phyloP scores from a whole-genome alignment of 2,329 filamentous ascomycete species.

The Aspergillus tubingensis region DNA sequence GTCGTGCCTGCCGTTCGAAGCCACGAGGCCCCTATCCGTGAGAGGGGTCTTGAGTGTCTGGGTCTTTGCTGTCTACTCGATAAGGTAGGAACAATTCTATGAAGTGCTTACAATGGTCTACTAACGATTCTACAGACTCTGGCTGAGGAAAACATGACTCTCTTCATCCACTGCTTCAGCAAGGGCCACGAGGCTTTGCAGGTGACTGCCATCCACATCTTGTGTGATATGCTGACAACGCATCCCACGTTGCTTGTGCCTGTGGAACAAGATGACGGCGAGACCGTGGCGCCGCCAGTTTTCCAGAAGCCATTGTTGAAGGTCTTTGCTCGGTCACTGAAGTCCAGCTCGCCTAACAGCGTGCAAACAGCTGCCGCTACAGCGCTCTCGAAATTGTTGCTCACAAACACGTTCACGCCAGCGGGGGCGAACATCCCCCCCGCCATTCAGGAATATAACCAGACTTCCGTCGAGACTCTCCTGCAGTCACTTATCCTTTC shows the following conservation, averaged over 20 bases:
- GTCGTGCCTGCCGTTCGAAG: slow-evolving; percentile 93
- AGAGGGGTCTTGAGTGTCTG: slow-evolving; percentile 84
- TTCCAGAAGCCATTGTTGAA: slow-evolving; percentile 71
- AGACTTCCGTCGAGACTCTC: slow-evolving; percentile 68
- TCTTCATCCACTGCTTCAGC: slow-evolving; percentile 95
- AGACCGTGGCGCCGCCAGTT: slow-evolving; percentile 52
- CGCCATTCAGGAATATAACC: slow-evolving; percentile 47
- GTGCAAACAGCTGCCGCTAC: slow-evolving; percentile 81
- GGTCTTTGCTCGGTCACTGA: slow-evolving; percentile 80
- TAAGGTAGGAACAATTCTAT: slow-evolving; percentile 54
- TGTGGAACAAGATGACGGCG: slow-evolving; percentile 45
- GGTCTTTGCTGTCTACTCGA: slow-evolving; percentile 90
- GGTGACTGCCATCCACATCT: slow-evolving; percentile 84
- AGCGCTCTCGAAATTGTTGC: slow-evolving; percentile 81
- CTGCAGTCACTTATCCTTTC: slow-evolving; percentile 80
- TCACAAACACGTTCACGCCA: slow-evolving; percentile 69
- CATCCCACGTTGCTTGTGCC: slow-evolving; percentile 76
- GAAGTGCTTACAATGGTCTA: neutral
- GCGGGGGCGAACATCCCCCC: slow-evolving; percentile 56
- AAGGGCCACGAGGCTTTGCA: slow-evolving; percentile 90
- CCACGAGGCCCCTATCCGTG: slow-evolving; percentile 88
- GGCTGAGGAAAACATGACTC: slow-evolving; percentile 83
- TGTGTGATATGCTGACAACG: slow-evolving; percentile 89
- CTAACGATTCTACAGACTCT: slow-evolving; percentile 58
- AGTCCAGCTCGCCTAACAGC: slow-evolving; percentile 67